These are phyloP conservation scores for Pueraria montana DNA, from an alignment of 306 rosid species.

Conservation along the genomic window DNA sequence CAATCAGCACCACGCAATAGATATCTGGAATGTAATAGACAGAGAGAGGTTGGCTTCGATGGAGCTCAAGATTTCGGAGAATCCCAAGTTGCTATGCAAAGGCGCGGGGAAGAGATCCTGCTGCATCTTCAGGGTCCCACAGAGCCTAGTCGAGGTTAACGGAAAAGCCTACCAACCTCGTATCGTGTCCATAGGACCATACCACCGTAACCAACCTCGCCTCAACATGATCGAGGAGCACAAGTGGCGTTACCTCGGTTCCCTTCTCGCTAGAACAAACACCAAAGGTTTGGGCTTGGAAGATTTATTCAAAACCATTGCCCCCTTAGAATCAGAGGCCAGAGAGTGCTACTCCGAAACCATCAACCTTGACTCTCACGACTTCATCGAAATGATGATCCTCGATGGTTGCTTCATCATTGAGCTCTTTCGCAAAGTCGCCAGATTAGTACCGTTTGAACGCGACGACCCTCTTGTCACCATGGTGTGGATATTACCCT, in stretches of 20 bases:
- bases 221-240: constrained; percentile 71
- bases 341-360: constrained; percentile 71
- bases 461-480: constrained; percentile 57
- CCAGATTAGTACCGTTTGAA: constrained; percentile 44
- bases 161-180: constrained; percentile 71
- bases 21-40: constrained; percentile 44
- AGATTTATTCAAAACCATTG: constrained; percentile 38
- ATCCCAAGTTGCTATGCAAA: constrained; percentile 60
- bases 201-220: constrained; percentile 53
- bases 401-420: constrained; percentile 78
- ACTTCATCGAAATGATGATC: constrained; percentile 66
- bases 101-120: constrained; percentile 65
- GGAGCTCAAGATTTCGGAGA: constrained; percentile 55
- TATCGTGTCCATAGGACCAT: constrained; percentile 78
- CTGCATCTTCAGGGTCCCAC: constrained; percentile 68
- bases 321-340: constrained; percentile 53
- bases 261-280: constrained; percentile 54
- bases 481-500: constrained; percentile 66
- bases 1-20: constrained; percentile 41
- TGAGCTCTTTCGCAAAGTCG: constrained; percentile 60
- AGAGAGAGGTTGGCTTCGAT: constrained; percentile 51
- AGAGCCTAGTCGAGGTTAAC: constrained; percentile 55
- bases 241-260: constrained; percentile 64
- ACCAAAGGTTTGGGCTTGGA: constrained; percentile 29
- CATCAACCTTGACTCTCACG: constrained; percentile 42